A percentile compares a stretch with the other conserved stretches of the same genome.
Evolutionary conservation across 768 basidiomycete species (phyloP).

Genomic region (Lactifluus subvellereus): DNA sequence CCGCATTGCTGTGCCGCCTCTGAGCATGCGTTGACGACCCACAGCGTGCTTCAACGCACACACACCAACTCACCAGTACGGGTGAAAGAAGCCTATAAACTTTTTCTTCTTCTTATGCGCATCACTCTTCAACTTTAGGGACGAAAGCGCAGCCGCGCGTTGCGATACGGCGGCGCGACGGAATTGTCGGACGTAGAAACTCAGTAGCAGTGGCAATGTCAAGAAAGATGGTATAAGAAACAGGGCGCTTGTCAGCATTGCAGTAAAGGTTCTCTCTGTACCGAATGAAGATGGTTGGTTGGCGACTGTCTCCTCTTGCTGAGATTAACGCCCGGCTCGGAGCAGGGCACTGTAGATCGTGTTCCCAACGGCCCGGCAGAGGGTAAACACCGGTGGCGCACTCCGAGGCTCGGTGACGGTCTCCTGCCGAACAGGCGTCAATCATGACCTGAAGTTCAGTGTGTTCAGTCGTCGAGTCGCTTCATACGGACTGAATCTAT

Average conservation of each 20-base stretch:
- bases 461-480: neutral
- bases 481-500: neutral
- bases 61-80: constrained; percentile 70
- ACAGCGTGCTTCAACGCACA: neutral
- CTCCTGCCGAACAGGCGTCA: no score
- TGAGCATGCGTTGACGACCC: neutral
- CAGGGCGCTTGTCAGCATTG: constrained; percentile 3
- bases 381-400: no score
- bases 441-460: neutral
- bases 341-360: neutral
- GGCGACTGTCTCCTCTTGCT: neutral
- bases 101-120: constrained; percentile 22
- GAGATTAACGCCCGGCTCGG: neutral
- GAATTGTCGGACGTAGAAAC: neutral
- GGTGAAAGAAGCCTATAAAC: constrained; percentile 87
- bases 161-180: neutral
- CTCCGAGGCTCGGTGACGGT: no score
- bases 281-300: neutral
- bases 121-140: constrained; percentile 18
- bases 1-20: constrained; percentile 65
- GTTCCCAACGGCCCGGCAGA: neutral
- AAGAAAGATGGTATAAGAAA: neutral
- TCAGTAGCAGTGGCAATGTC: neutral
- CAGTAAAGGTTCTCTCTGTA: neutral
- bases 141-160: constrained; percentile 1